Base-by-base conservation (phyloP, 345 rosid genomes). In the Cardiospermum halicacabum region DNA sequence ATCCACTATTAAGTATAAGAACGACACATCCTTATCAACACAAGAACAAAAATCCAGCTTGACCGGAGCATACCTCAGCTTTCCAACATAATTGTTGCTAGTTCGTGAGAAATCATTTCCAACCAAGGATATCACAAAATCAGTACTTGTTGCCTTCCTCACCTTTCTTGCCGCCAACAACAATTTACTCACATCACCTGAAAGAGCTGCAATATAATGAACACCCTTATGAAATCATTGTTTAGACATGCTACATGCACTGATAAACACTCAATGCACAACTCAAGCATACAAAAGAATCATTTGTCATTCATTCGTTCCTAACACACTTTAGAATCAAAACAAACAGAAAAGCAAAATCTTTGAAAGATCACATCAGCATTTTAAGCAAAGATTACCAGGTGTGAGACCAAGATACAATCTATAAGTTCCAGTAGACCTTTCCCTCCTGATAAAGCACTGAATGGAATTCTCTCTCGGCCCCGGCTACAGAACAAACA, bases 331-430 rank as follows among this genome's bases (percentile, higher is more conserved):
- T n/a, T n/a, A n/a, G n/a, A 26, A 43, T 60, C 2, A 0, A 31
- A 25, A 49, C 48, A 50, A 24, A 0, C 15, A 5, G 4, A 50
- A 22, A 63, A 19, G 54, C 2, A 50, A 19, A 53, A 11, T 5
- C 9, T 19, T 58, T 49, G 42, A 30, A n/a, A n/a, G n/a, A n/a
- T n/a, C n/a, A n/a, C n/a, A n/a, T n/a, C n/a, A n/a, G n/a, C n/a
- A n/a, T n/a, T n/a, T n/a, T n/a, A n/a, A n/a, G n/a, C n/a, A 59
- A 65, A 11, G 43, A 50, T 78, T 82, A 93, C 98, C 90, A 58
- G 98, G 98, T 68, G 89, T 84, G 69, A 88, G 72, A 64, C 98
- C 94, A 49, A 85, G 87, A 77, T 83, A 90, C 39, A 93, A 72
- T 47, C 74, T 85, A 73, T 63, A 93, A 5, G 89, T 82, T 2